Conservation (phyloP, 1,284 basidiomycete genomes). For the Moesziomyces parantarcticus region DNA sequence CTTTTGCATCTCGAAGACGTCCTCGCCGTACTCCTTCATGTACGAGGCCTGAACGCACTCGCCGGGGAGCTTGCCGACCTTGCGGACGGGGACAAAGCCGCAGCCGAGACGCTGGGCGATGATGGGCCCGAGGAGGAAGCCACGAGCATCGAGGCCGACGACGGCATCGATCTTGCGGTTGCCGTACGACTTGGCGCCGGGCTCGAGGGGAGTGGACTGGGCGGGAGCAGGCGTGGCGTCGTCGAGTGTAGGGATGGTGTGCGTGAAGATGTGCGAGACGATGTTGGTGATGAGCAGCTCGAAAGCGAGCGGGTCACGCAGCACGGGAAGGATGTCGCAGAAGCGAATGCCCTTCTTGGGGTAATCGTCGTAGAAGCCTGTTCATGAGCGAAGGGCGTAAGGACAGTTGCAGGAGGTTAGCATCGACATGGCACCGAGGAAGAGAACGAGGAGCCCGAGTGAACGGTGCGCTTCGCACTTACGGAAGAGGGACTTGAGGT, state of each 20-base stretch:
- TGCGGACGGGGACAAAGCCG: conserved; percentile 95
- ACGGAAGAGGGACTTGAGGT: conserved; percentile 59
- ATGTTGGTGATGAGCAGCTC: conserved; percentile 87
- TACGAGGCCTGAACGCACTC: conserved; percentile 81
- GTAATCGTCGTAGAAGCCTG: conserved; percentile 65
- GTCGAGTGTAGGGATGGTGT: conserved; percentile 73
- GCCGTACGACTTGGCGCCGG: conserved; percentile 39
- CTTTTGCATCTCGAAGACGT: conserved; percentile 93
- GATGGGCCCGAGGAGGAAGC: conserved; percentile 93
- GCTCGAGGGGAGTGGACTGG: conserved; percentile 27
- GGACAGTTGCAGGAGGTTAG: not conserved
- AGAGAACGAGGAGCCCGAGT: no score
- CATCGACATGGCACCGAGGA: no score
- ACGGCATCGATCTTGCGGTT: conserved; percentile 82
- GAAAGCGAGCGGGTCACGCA: conserved; percentile 66
- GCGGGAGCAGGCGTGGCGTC: conserved; percentile 54
- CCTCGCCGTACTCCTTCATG: conserved; percentile 97
- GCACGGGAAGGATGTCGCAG: conserved; percentile 67
- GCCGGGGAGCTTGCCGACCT: conserved; percentile 93
- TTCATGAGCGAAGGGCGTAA: no score
- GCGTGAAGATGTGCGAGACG: conserved; percentile 83
- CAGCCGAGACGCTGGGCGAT: conserved; percentile 91
- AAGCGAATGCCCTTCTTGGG: conserved; percentile 66
- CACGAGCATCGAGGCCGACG: conserved; percentile 94
- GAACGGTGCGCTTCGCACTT: conserved; percentile 4